Evolutionary conservation across 176 grass and related monocot species (phyloP).

Genomic region (Triticum urartu): DNA sequence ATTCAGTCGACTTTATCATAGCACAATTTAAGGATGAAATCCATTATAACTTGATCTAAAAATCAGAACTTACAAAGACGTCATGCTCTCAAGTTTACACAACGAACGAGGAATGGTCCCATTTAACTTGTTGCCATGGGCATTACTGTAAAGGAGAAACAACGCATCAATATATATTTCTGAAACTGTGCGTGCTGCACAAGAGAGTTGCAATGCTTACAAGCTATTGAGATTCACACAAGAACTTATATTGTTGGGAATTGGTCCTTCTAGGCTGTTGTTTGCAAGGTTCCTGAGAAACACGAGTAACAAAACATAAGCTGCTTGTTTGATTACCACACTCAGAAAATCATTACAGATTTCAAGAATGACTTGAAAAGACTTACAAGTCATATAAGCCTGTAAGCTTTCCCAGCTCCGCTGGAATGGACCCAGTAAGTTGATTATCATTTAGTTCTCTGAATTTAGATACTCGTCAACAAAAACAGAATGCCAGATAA

Average conservation of each 20-base stretch:
- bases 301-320: neutral
- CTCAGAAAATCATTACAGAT: neutral
- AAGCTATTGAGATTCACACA: conserved; percentile 97
- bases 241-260: conserved; percentile 92
- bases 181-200: neutral
- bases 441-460: conserved; percentile 96
- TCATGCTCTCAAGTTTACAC: conserved; percentile 94
- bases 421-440: conserved; percentile 75
- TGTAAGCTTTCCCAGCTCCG: conserved; percentile 86
- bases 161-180: conserved; percentile 2
- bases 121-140: conserved; percentile 82
- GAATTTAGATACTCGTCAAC: conserved; percentile 32
- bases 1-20: neutral
- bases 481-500: neutral
- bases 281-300: conserved; percentile 84
- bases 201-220: conserved; percentile 46
- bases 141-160: conserved; percentile 64
- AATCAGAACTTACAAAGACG: conserved; percentile 70
- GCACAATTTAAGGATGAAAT: neutral
- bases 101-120: conserved; percentile 86
- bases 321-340: neutral
- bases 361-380: neutral
- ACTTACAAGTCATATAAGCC: conserved; percentile 95
- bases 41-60: neutral
- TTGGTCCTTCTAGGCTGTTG: conserved; percentile 81